Conservation (phyloP, 148 eudicot species). For the Vaccinium darrowii region DNA sequence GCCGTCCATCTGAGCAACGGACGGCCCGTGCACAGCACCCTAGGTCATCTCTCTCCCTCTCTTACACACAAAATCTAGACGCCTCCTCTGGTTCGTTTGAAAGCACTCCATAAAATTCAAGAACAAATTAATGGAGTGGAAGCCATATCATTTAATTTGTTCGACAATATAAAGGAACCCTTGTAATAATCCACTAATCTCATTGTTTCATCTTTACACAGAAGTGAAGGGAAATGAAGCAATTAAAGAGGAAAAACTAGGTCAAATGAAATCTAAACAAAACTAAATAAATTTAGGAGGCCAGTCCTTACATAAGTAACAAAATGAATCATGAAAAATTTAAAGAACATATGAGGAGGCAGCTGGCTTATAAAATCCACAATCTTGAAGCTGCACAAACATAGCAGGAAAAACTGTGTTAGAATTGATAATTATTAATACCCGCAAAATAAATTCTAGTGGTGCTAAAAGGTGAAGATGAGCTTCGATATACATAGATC, state of each 20-base stretch:
- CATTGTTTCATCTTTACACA: background rate
- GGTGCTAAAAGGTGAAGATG: background rate
- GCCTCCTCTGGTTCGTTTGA: background rate
- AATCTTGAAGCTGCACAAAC: constrained; percentile 15
- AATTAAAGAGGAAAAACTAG: background rate
- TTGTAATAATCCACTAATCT: background rate
- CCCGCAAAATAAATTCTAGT: background rate
- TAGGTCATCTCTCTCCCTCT: too few relatives aligned
- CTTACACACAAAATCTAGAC: background rate
- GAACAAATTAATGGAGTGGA: background rate
- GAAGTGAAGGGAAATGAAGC: background rate
- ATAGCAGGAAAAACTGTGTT: background rate
- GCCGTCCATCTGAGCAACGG: too few relatives aligned
- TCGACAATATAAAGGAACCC: background rate
- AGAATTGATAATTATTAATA: background rate
- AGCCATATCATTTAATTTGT: background rate
- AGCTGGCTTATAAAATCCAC: background rate
- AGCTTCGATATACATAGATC: background rate
- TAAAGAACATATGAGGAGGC: background rate
- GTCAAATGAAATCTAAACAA: background rate
- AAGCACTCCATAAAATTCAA: background rate
- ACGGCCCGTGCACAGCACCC: too few relatives aligned
- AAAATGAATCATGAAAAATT: background rate
- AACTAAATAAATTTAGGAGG: background rate
- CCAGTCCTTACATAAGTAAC: background rate